Evolutionary conservation across 2,329 filamentous ascomycete species (phyloP), one percentile per base, ranked within the genome.

Genomic region (Mycocentrospora acerina): DNA sequence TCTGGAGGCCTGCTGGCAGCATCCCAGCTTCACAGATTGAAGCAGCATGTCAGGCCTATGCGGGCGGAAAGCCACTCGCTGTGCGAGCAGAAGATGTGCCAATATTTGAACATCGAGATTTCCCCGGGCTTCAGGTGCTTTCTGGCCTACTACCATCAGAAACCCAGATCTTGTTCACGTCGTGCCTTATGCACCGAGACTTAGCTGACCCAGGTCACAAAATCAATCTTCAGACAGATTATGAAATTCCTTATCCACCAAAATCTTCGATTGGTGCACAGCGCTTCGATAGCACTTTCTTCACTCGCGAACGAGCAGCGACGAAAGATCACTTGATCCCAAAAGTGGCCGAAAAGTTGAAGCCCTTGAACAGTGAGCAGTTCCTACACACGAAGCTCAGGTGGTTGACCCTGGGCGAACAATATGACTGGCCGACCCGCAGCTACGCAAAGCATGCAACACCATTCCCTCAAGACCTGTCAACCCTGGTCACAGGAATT

Each of bases 361-460:
- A 86, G 46, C 75, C 86, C 1, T 72, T 96, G 6, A 80, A 82
- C 4, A 76, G 86, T 36, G 77, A 81, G 41, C 83, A 85, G 57
- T 82, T 90, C 24, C 74, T 97, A 35, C 80, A 85, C 40, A 86
- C 84, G 48, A 90, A 87, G 48, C 79, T 97, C 16, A 88, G 91
- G 53, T 98, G 93, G 93, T 80, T 95, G 35, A 97, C 91, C 0
- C 79, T 98, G 4, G 93, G 91, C 32, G 91, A 90, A 0, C 91
- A 97, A 66, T 97, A 97, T 67, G 88, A 97, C 71, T 97, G 91
- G 93, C 93, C 90, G 1, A 83, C 83, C 44, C 90, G 94, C 47
- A 75, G 82, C 16, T 97, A 97, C 59, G 89, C 90, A 0, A 71
- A 76, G 17, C 57, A 69, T 14, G 83, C 86, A 1, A 89, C 88